Base-by-base conservation (phyloP, 768 basidiomycete genomes). In the Xerocomus potaroensis region DNA sequence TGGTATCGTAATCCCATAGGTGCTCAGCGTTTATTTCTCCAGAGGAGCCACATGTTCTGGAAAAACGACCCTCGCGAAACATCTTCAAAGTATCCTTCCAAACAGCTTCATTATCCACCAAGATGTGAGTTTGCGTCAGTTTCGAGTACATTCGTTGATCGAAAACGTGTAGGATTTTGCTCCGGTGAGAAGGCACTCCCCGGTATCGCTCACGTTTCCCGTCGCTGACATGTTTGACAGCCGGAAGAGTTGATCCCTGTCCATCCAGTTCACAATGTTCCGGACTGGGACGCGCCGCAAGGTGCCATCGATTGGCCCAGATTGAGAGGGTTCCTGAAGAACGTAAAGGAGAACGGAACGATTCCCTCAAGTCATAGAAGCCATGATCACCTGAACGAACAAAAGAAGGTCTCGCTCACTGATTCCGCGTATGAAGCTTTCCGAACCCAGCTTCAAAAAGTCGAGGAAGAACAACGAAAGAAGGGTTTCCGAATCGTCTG, bases 51-150 rank as follows among this genome's bases (percentile, higher is more conserved):
- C 91, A 22, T 95, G 92, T 66, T 92, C 87, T 0, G 94, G 95
- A 18, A 98, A 98, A 73, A 97, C 95, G 1, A 91, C 93, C 0
- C 79, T 97, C 14, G 92, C 93, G 24, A 97, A 96, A 65, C 90
- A 93, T 62, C 75, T 98, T 43, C 75, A 73, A 22, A 66, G 68
- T 4, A 82, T 88, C 44, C 66, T 96, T 19, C 89, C 91, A 0
- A 72, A 81, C 55, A 87, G 89, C 45, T 73, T 89, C 38, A 88
- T 95, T 47, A 77, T 98, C 41, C 94, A 96, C 67, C 91, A 97
- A 65, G 95, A 98, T 70, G 90, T 91, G 59, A 53, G 85, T 75
- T 15, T 24, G 7, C 33, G 30, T 47, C 21, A 39, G 8, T 24
- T n/a, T 47, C n/a, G 1, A 23, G 23, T 30, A 16, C 12, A 21